phyloP scores from a whole-genome alignment of 345 rosid species.

The Brassica juncea region DNA sequence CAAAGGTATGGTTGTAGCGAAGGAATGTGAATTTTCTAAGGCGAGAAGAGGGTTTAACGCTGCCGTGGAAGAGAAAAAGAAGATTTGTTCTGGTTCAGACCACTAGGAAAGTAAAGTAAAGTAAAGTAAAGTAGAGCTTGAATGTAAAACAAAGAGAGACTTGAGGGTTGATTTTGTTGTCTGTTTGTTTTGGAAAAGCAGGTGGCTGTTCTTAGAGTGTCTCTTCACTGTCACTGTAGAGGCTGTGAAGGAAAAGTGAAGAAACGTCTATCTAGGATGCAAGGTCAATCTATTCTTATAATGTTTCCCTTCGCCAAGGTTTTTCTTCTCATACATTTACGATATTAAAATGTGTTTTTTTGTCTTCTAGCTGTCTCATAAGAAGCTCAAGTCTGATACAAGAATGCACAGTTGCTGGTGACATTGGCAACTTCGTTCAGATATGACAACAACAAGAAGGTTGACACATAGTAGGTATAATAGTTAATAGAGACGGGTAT shows the following conservation, averaged over 20 bases:
- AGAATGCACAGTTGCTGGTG: background rate
- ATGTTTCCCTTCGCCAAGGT: conserved; percentile 65
- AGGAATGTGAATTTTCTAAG: conserved; percentile 16
- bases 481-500: background rate
- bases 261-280: conserved; percentile 88
- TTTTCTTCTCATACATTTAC: background rate
- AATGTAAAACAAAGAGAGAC: conserved; percentile 10
- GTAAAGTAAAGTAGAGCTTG: conserved; percentile 23
- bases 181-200: conserved; percentile 26
- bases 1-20: conserved; percentile 43
- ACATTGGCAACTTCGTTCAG: background rate
- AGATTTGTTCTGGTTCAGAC: conserved; percentile 22
- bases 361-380: background rate
- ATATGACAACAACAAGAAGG: background rate
- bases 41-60: background rate
- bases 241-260: conserved; percentile 87
- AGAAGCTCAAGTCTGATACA: background rate
- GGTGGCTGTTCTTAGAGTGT: conserved; percentile 90
- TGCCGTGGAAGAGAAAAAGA: conserved; percentile 24
- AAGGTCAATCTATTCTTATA: conserved; percentile 49
- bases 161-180: conserved; percentile 11
- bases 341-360: background rate
- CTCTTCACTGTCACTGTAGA: conserved; percentile 70
- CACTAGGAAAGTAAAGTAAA: conserved; percentile 38
- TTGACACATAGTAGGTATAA: background rate